Conservation (phyloP, 345 rosid species). For the Lepidium sativum region DNA sequence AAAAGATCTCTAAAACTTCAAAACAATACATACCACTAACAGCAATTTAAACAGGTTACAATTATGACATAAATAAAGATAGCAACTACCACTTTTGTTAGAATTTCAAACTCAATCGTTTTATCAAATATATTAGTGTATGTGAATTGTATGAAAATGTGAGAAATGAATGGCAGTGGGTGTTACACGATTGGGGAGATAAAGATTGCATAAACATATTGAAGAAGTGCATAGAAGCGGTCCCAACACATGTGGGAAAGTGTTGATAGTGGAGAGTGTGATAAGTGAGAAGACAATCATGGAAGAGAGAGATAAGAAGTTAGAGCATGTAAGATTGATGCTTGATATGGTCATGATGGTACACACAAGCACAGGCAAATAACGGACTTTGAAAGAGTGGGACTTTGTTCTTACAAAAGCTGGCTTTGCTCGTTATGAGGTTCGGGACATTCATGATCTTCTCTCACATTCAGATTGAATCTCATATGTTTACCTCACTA, state of each 20-base stretch:
- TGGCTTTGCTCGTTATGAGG: slow-evolving; percentile 38
- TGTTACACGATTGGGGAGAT: slow-evolving; percentile 70
- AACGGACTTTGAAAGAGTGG: slow-evolving; percentile 66
- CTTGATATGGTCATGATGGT: slow-evolving; percentile 75
- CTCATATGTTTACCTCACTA: too few species aligned
- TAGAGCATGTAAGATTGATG: slow-evolving; percentile 37
- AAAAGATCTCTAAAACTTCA: too few species aligned
- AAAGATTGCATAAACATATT: slow-evolving; percentile 53
- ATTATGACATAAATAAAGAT: too few species aligned
- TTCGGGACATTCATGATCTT: slow-evolving; percentile 32
- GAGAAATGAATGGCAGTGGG: slow-evolving; percentile 37
- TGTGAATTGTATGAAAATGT: too few species aligned
- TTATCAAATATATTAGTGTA: too few species aligned
- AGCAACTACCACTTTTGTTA: too few species aligned
- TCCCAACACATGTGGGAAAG: slow-evolving; percentile 45
- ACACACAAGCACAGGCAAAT: slow-evolving; percentile 49
- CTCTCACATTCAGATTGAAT: too few species aligned
- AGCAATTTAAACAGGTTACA: too few species aligned
- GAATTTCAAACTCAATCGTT: too few species aligned
- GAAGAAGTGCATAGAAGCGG: slow-evolving; percentile 57
- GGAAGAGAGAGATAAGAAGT: slow-evolving; percentile 26
- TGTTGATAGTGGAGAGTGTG: slow-evolving; percentile 42
- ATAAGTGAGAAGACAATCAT: slow-evolving; percentile 14
- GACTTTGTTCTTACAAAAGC: slow-evolving; percentile 39
- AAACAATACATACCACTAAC: too few species aligned